Evolutionary conservation across 2,329 filamentous ascomycete genomes (phyloP).

Genomic region (Xylariomycetidae sp.): DNA sequence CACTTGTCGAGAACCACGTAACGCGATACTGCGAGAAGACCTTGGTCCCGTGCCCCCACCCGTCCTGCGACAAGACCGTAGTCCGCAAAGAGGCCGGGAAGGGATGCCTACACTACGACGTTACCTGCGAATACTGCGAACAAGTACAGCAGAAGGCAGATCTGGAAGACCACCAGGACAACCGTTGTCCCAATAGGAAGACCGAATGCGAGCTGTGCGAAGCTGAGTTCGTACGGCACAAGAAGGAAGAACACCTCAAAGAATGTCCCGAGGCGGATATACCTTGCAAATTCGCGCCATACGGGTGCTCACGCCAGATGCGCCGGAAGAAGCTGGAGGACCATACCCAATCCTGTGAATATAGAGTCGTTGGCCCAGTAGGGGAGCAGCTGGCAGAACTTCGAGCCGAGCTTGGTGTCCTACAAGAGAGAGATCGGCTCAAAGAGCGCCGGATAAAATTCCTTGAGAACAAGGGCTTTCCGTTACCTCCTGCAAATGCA

Average conservation of each 20-base stretch:
- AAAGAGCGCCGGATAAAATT: constrained; percentile 37
- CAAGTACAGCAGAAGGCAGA: constrained; percentile 40
- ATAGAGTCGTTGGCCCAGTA: constrained; percentile 46
- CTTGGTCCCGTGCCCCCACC: constrained; percentile 49
- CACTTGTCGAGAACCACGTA: constrained; percentile 50
- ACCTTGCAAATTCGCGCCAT: constrained; percentile 41
- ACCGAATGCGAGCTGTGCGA: constrained; percentile 45
- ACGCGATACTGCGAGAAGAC: constrained; percentile 51
- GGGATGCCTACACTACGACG: constrained; percentile 48
- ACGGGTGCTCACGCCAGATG: constrained; percentile 39
- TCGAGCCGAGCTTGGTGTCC: constrained; percentile 39
- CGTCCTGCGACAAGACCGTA: constrained; percentile 45
- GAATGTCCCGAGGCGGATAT: constrained; percentile 37
- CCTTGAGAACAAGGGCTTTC: constrained; percentile 30
- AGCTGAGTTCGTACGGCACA: constrained; percentile 36
- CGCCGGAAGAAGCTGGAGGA: constrained; percentile 34
- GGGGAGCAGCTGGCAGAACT: constrained; percentile 41
- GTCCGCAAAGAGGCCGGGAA: constrained; percentile 43
- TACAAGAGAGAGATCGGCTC: constrained; percentile 32
- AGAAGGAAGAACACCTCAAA: constrained; percentile 41
- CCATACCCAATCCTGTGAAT: constrained; percentile 45
- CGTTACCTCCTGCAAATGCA: constrained; percentile 18
- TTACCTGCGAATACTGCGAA: constrained; percentile 50
- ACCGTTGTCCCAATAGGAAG: constrained; percentile 39
- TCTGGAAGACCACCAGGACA: constrained; percentile 37